Base-by-base conservation (phyloP, 78 protist genomes). In the Dictyostelium capitatum region DNA sequence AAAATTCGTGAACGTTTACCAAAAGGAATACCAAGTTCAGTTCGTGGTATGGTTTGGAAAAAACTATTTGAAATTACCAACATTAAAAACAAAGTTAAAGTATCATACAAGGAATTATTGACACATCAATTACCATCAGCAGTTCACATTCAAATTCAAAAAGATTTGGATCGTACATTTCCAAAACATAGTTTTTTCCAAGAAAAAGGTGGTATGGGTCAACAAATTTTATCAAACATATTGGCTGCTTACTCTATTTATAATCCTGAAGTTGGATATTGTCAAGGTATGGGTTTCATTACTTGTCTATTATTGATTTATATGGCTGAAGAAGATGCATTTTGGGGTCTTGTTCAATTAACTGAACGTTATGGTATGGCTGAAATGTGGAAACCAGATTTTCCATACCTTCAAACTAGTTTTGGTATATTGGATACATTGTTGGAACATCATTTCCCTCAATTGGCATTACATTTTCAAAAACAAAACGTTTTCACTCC, bases 261-360 rank as follows among this genome's bases (percentile, higher is more conserved):
- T 78, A 95, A 97, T 62, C 91, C 94, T 10, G 94, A 81, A 25
- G 96, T 97, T 8, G 98, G 98, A 0, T 97, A 95, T 69, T 95
- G 97, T 74, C 98, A 97, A 57, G 98, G 97, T 30, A 97, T 97
- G 98, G 96, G 94, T 28, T 94, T 94, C 89, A 69, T 97, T 28
- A 77, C 95, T 4, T 96, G 95, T 41, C 54, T 95, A 46, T 67
- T 92, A 28, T 84, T 97, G n/a, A 95, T 95, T 46, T 97, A 97
- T 77, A 91, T 95, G 95, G 82, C 90, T 1, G 97, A 94, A 41
- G 98, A 96, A 54, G 92, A 84, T 30, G 90, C 95, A 20, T 91
- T 91, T 57, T 91, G 95, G 95, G 74, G 65, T 15, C 57, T 91
- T 6, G 79, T 83, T 10, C 95, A 91, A 57, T 47, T 91, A 15